phyloP scores from a whole-genome alignment of 2,329 filamentous ascomycete species.

The Xylariaceae sp. region DNA sequence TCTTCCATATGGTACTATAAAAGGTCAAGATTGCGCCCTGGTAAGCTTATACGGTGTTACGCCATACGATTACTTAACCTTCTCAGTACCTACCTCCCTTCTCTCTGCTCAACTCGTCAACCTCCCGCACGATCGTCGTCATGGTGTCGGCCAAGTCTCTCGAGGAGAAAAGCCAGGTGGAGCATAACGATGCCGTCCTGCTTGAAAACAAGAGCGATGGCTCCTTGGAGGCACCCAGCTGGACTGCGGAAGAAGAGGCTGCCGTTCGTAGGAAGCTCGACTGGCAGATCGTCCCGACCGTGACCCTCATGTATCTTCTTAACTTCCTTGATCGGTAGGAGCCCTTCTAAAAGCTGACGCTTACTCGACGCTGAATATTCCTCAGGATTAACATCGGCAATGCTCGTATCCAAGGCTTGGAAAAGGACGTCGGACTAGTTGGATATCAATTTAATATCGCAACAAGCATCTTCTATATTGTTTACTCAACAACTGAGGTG shows the following conservation, averaged over 20 bases:
- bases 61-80: not conserved
- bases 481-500: slow-evolving; percentile 58
- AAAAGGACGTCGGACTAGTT: slow-evolving; percentile 48
- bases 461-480: slow-evolving; percentile 60
- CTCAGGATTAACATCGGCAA: slow-evolving; percentile 52
- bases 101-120: not conserved
- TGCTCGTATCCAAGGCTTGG: slow-evolving; percentile 58
- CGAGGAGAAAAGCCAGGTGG: slow-evolving; percentile 30
- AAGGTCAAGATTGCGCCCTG: not conserved
- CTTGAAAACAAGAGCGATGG: slow-evolving; percentile 34
- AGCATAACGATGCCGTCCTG: slow-evolving; percentile 28
- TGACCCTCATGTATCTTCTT: slow-evolving; percentile 56
- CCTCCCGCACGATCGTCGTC: slow-evolving; percentile 13
- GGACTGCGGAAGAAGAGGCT: slow-evolving; percentile 55
- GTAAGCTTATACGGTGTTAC: not conserved
- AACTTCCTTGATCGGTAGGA: slow-evolving; percentile 49
- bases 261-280: slow-evolving; percentile 55
- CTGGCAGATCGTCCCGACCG: slow-evolving; percentile 53
- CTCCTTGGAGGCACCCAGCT: slow-evolving; percentile 40
- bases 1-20: not conserved
- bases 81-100: not conserved
- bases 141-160: slow-evolving; percentile 27
- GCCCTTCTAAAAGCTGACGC: not conserved
- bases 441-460: slow-evolving; percentile 60
- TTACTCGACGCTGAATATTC: slow-evolving; percentile 19